A percentile compares a stretch with the other conserved stretches of the same genome.
Conservation (phyloP, 2,329 filamentous ascomycete genomes). For the Colletotrichum euphorbiae region DNA sequence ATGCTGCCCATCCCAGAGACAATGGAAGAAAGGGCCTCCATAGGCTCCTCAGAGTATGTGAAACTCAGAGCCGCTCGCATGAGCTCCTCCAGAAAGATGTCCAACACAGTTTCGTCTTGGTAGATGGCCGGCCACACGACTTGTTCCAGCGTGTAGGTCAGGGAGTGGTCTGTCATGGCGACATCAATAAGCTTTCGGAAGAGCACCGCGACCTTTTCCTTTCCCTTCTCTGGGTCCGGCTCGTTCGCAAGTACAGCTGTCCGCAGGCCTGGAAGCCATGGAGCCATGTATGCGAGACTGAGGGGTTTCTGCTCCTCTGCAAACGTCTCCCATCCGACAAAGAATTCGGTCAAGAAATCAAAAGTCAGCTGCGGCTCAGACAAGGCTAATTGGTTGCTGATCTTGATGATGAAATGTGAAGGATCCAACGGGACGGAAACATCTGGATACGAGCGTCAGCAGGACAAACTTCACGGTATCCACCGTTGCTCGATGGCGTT, state of each 20-base stretch:
- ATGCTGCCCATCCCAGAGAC: conserved; percentile 73
- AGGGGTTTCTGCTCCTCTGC: conserved; percentile 74
- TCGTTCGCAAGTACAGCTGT: conserved; percentile 70
- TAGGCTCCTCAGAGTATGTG: conserved; percentile 67
- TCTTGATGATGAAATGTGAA: conserved; percentile 72
- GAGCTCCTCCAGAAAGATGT: conserved; percentile 76
- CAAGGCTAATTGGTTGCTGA: conserved; percentile 71
- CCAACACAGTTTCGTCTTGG: conserved; percentile 72
- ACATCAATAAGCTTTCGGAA: conserved; percentile 76
- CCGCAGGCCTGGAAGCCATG: conserved; percentile 73
- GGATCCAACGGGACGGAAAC: conserved; percentile 73
- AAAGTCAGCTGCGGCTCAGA: conserved; percentile 75
- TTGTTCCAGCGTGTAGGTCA: conserved; percentile 72
- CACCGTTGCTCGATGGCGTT: neutral
- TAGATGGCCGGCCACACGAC: conserved; percentile 74
- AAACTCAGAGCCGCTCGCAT: conserved; percentile 71
- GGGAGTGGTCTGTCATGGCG: conserved; percentile 68
- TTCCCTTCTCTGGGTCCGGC: conserved; percentile 72
- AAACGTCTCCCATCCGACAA: conserved; percentile 78
- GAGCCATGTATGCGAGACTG: conserved; percentile 76
- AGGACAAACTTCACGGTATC: neutral
- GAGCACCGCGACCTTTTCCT: conserved; percentile 72
- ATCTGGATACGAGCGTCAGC: conserved; percentile 54
- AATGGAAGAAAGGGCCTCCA: conserved; percentile 71
- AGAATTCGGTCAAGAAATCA: conserved; percentile 79